Evolutionary conservation across 176 grass and related monocot species (phyloP), one percentile per base, ranked within the genome.

Genomic region (Raddia distichophylla): DNA sequence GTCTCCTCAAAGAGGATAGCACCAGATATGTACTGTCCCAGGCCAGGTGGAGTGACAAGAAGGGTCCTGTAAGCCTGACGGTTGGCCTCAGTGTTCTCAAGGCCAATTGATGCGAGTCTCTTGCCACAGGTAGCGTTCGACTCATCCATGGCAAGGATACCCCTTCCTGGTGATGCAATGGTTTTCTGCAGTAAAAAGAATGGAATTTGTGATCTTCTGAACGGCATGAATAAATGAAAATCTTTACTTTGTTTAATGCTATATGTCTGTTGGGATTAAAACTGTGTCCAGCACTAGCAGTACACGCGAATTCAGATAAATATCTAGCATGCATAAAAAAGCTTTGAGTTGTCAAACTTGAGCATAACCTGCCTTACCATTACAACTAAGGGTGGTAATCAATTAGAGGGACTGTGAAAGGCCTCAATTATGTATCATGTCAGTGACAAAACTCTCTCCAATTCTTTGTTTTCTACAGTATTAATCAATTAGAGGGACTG

Each of bases 1-100:
- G 97, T 99, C 82, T 99, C 97, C 85, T 99, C 97, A 32, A 99
- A 99, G 51, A 99, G 93, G 89, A 99, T 99, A 48, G 91, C 85
- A 52, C 97, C 97, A 14, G 97, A 99, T 89, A 99, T 84, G 89
- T 96, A 93, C 68, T 99, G 68, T 64, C 97, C 97, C 67, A 99
- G 69, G 60, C 93, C 93, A 54, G 93, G 91, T 16, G 82, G 74
- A 10, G 74, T 65, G 62, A 99, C 83, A 37, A 99, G 89, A 58
- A 99, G 97, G 35, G 97, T 96, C 63, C 97, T 59, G 84, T 96
- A 99, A 60, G 97, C 97, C 82, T 96, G 97, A 32, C 97, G 90
- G 87, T 99, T 99, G 63, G 89, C 93, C 77, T 99, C 97, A 1
- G 97, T 99, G 93, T 99, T 99, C 85, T 99, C 97, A 16, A 99